Evolutionary conservation across 2,329 filamentous ascomycete genomes (phyloP).

Genomic region (Knufia petricola): DNA sequence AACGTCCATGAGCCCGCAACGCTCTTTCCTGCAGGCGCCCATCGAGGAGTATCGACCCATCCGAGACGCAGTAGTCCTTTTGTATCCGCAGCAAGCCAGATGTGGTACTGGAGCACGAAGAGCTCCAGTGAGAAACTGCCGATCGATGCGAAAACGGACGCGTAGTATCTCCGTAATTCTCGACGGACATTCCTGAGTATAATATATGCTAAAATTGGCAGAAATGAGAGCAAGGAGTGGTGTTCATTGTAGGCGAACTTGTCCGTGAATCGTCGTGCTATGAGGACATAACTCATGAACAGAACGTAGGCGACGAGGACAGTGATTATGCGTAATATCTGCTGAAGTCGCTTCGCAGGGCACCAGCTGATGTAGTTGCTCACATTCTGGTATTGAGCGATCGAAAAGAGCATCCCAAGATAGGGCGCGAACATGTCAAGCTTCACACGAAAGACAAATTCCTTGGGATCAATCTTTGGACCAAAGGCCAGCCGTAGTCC

Average conservation of each 20-base stretch:
- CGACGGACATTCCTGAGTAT: constrained; percentile 43
- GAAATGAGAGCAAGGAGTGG: constrained; percentile 45
- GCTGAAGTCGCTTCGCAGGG: not conserved
- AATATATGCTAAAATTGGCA: constrained; percentile 46
- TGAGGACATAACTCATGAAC: constrained; percentile 28
- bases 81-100: constrained; percentile 52
- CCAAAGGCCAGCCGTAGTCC: constrained; percentile 23
- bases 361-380: not conserved
- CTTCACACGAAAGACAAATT: constrained; percentile 42
- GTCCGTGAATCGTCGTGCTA: constrained; percentile 26
- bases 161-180: constrained; percentile 35
- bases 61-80: constrained; percentile 40
- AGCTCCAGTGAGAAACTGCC: constrained; percentile 51
- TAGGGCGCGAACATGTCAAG: constrained; percentile 49
- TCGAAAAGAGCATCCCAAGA: constrained; percentile 45
- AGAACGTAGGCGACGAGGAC: constrained; percentile 15
- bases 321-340: constrained; percentile 7
- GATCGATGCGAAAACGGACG: constrained; percentile 43
- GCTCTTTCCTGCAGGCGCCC: not conserved
- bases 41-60: constrained; percentile 11
- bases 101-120: constrained; percentile 52
- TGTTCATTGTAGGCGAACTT: constrained; percentile 40
- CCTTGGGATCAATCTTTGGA: constrained; percentile 14
- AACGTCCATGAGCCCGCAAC: constrained; percentile 7
- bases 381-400: constrained; percentile 14